Conservation (phyloP, 768 basidiomycete species). For the Crepidotus variabilis region DNA sequence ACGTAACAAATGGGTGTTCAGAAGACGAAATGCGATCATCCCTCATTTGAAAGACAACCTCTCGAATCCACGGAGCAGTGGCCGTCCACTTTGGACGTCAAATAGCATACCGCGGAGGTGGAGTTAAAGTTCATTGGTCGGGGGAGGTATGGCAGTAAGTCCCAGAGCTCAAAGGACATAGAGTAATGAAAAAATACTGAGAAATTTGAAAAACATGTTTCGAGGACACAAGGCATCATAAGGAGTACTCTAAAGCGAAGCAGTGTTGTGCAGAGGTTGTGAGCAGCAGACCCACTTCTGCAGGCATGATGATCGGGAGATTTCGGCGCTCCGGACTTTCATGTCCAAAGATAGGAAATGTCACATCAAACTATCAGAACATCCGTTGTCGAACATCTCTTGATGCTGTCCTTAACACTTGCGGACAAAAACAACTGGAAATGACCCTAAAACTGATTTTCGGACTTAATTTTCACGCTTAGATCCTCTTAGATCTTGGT, state of each 20-base stretch:
- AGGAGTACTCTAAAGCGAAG: background rate
- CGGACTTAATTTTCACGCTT: background rate
- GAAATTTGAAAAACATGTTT: background rate
- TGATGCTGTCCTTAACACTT: background rate
- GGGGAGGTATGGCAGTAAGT: background rate
- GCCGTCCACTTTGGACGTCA: conserved; percentile 17
- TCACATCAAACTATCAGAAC: conserved; percentile 11
- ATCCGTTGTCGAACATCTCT: background rate
- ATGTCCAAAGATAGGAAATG: conserved; percentile 18
- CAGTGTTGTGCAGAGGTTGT: conserved; percentile 3
- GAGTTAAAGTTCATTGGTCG: conserved; percentile 16
- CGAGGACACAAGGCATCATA: background rate
- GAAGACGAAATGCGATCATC: conserved; percentile 26
- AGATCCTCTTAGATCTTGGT: background rate
- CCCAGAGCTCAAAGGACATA: background rate
- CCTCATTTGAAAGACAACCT: conserved; percentile 13
- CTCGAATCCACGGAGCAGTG: conserved; percentile 33
- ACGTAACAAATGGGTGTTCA: conserved; percentile 28
- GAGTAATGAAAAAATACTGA: background rate
- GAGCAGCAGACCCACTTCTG: conserved; percentile 10
- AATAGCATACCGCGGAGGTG: conserved; percentile 35
- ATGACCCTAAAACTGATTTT: background rate
- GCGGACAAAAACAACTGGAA: too few relatives aligned
- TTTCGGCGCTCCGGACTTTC: conserved; percentile 23
- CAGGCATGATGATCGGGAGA: conserved; percentile 33